Conservation (phyloP, 495 filamentous ascomycete genomes). For the Aspergillus cavernicola region DNA sequence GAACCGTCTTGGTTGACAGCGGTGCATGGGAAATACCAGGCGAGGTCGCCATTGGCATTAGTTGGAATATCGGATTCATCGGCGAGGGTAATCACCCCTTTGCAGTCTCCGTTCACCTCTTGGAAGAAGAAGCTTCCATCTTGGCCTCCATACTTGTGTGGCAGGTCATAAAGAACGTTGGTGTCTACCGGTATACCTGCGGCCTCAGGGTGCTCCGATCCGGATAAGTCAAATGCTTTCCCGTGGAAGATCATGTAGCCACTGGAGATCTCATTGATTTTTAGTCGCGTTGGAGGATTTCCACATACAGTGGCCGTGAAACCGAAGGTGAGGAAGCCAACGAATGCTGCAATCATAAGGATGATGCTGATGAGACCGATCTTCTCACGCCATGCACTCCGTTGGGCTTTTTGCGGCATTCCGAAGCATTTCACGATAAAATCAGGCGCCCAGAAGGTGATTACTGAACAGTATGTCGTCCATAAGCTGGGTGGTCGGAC, state of each 20-base stretch:
- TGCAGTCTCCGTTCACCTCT: slow-evolving; percentile 97
- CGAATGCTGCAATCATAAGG: slow-evolving; percentile 76
- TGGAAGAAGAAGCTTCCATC: slow-evolving; percentile 98
- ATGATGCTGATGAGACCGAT: slow-evolving; percentile 96
- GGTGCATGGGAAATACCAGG: slow-evolving; percentile 96
- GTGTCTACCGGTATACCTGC: slow-evolving; percentile 62
- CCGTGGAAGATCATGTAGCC: slow-evolving; percentile 98
- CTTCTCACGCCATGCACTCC: slow-evolving; percentile 96
- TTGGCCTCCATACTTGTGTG: slow-evolving; percentile 72
- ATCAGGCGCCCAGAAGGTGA: slow-evolving; percentile 95
- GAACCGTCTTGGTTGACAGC: slow-evolving; percentile 94
- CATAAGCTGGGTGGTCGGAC: slow-evolving; percentile 82
- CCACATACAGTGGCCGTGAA: slow-evolving; percentile 89
- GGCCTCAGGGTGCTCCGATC: slow-evolving; percentile 73
- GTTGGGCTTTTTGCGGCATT: slow-evolving; percentile 82
- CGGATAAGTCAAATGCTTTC: slow-evolving; percentile 71
- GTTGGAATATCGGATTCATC: slow-evolving; percentile 74
- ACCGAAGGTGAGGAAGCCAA: slow-evolving; percentile 95
- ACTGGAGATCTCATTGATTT: slow-evolving; percentile 70
- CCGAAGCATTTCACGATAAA: slow-evolving; percentile 80
- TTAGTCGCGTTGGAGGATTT: slow-evolving; percentile 60
- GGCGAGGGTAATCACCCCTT: slow-evolving; percentile 74
- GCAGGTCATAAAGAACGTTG: slow-evolving; percentile 85
- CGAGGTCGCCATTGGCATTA: slow-evolving; percentile 67
- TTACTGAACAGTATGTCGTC: slow-evolving; percentile 88